Evolutionary conservation across 306 rosid species (phyloP), one percentile per base, ranked within the genome.

Genomic region (Vigna nakashimae): DNA sequence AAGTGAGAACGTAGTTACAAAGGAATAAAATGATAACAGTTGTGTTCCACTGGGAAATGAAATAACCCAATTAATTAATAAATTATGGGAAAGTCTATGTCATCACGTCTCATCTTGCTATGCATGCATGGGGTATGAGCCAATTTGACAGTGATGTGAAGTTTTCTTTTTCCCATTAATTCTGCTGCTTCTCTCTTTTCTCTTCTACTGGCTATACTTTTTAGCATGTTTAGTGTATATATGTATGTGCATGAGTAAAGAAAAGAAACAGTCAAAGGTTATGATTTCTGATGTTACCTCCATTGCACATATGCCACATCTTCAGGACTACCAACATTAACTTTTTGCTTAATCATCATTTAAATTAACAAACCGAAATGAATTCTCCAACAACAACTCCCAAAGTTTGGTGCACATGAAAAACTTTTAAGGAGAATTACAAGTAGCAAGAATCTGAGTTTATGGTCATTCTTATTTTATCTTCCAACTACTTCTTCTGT

Each of bases 11-110:
- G 16, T 67, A 65, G 50, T 32, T 36, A 59, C 59, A 60, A 81
- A 59, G 65, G 72, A 82, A 40, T 45, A 68, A 75, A 24, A 51
- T 62, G 62, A 62, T 28, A 55, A 52, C 46, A 62, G 58, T 43
- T 60, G 77, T 75, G 59, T 6, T 75, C 85, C 85, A 82, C 78
- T 76, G 4, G 69, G 50, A 11, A 59, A 30, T n/a, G 2, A 36
- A 63, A 55, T 55, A 57, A 46, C 43, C 17, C 40, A 73, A 64
- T 6, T 34, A 65, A 6, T 59, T 6, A 14, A 26, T 38, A 46
- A 30, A 9, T 57, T 73, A 48, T 62, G 79, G 71, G 67, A 2
- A 42, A 68, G 26, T 40, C 69, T 34, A 16, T 36, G 38, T 64
- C 73, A 49, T 51, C 65, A 50, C 57, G 42, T 55, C 59, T 52